Base-by-base conservation (phyloP, 1,284 basidiomycete species). In the Kalmanozyma brasiliensis region DNA sequence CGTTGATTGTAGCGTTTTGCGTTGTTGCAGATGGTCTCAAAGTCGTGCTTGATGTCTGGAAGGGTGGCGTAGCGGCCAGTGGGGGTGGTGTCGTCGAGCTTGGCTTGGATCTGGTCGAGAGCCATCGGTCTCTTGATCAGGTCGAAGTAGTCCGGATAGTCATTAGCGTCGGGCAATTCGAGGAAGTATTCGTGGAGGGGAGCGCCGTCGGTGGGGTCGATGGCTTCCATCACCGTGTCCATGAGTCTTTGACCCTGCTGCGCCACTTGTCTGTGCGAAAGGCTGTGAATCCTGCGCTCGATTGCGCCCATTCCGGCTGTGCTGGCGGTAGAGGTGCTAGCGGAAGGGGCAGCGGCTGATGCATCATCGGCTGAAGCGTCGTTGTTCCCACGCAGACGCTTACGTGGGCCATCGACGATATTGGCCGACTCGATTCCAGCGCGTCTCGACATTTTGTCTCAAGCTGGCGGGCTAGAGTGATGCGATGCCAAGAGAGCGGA, bases 101-200 rank as follows among this genome's bases (percentile, higher is more conserved):
- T 87, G 71, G 86, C 49, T 80, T 85, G 73, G 83, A 97, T 92
- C 70, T 94, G 90, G 47, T 92, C 89, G 51, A 96, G 85, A 23
- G 92, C 89, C 71, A 95, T 89, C 30, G 94, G 94, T 42, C 87
- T 86, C 82, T 89, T 89, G 81, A 95, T 95, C 43, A 88, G 84
- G 74, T 89, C 88, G 84, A 95, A 96, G 84, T 97, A 97, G 85
- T 95, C 93, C n/a, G 93, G 89, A 82, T 94, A 93, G 62, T 87
- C 85, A 55, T 87, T 86, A 81, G 89, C 89, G 52, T 89, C 87
- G 8, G 93, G 93, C 68, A 91, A 87, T 58, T 87, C 86, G 77
- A 91, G 83, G 83, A 96, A 97, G 74, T 89, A 88, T 52, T 85
- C 80, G 16, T 90, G 87, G 49, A 93, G 85, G 44, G 85, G 83